Percentiles rank a stretch among this genome's conserved stretches.
These are phyloP conservation scores for Flaveria floridana DNA, from an alignment of 140 eudicot species.

Conservation along the genomic window DNA sequence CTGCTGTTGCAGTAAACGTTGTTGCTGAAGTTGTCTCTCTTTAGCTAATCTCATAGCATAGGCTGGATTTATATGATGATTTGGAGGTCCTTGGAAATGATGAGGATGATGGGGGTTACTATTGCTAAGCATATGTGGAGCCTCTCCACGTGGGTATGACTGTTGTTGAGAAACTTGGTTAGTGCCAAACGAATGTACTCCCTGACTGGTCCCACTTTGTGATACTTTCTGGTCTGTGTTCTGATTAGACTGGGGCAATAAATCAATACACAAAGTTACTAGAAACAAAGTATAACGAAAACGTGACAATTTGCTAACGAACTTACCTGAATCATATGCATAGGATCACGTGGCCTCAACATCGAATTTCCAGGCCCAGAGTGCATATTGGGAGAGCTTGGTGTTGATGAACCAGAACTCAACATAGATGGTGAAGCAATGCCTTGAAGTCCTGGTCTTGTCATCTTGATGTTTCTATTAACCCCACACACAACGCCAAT, in stretches of 20 bases:
- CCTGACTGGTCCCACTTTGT: constrained; percentile 31
- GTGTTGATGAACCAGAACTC: constrained; percentile 33
- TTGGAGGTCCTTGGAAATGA: constrained; percentile 58
- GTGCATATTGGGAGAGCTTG: constrained; percentile 38
- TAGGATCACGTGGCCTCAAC: constrained; percentile 56
- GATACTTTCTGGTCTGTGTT: constrained; percentile 27
- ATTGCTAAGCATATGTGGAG: constrained; percentile 24
- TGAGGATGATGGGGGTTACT: constrained; percentile 60
- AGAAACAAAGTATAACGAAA: not conserved
- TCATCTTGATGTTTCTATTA: constrained; percentile 50
- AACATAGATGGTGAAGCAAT: constrained; percentile 51
- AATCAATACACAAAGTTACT: not conserved
- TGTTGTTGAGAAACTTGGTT: constrained; percentile 52
- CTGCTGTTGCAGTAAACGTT: constrained; percentile 53
- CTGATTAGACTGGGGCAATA: constrained; percentile 28
- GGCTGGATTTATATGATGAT: constrained; percentile 50
- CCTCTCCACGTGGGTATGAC: constrained; percentile 55
- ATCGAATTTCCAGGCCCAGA: constrained; percentile 57
- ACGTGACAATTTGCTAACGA: not conserved
- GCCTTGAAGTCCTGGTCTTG: constrained; percentile 68
- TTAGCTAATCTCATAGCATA: constrained; percentile 60
- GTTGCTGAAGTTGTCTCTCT: constrained; percentile 78
- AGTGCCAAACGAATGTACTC: constrained; percentile 37
- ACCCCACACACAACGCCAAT: constrained; percentile 42
- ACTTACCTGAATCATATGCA: constrained; percentile 62